A percentile compares a stretch with the other conserved stretches of the same genome.
Conservation (phyloP, 371 early-diverging fungal genomes). For the Actinomortierella wolfii region DNA sequence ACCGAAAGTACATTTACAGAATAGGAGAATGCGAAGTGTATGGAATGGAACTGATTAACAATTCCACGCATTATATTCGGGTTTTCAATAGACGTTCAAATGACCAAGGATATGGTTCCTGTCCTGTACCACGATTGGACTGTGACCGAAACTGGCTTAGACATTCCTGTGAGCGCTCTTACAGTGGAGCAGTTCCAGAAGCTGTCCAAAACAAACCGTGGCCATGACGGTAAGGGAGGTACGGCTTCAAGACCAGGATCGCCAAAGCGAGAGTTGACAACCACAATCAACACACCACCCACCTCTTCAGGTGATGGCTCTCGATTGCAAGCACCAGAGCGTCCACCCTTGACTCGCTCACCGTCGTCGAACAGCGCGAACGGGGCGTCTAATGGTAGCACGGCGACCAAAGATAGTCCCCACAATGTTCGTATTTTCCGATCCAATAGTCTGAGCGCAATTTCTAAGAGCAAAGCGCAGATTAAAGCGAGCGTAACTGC, state of each 20-base stretch:
- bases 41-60: too few relatives aligned
- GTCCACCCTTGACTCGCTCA: background rate
- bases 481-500: conserved; percentile 31
- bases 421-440: conserved; percentile 45
- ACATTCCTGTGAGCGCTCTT: conserved; percentile 76
- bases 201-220: conserved; percentile 35
- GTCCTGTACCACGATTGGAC: conserved; percentile 97
- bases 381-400: background rate
- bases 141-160: conserved; percentile 85
- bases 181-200: conserved; percentile 77
- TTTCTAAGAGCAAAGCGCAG: conserved; percentile 42
- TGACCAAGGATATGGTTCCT: conserved; percentile 90
- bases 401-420: background rate
- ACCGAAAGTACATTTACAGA: too few relatives aligned
- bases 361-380: background rate
- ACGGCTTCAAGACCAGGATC: conserved; percentile 22
- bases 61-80: background rate
- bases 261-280: conserved; percentile 1
- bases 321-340: background rate
- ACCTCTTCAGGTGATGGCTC: background rate
- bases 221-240: conserved; percentile 4
- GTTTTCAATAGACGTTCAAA: conserved; percentile 80
- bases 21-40: conserved; percentile 5
- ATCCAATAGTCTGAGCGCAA: conserved; percentile 59
- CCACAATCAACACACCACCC: background rate